Conservation (phyloP, 192 early-diverging fungal species). For the Backusella westeae region DNA sequence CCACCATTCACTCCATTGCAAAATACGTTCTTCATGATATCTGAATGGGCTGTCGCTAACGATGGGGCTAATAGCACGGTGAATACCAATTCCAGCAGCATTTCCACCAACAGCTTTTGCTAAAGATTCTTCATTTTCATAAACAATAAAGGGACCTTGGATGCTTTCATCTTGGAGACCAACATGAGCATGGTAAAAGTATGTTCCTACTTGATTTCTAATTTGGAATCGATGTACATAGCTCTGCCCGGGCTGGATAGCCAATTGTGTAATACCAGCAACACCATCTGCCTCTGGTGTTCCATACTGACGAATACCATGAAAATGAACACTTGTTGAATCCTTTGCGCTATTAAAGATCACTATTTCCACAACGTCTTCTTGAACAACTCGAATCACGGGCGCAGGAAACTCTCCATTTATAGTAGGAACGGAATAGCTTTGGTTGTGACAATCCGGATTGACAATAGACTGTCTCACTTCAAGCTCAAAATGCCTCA, state of each 20-base stretch:
- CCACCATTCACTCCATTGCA: constrained; percentile 38
- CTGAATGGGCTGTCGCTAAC: not conserved
- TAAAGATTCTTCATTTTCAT: constrained; percentile 6
- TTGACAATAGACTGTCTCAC: not conserved
- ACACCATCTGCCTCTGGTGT: constrained; percentile 47
- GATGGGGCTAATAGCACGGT: not conserved
- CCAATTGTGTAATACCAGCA: constrained; percentile 57
- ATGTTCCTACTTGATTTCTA: constrained; percentile 40
- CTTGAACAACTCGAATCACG: constrained; percentile 45
- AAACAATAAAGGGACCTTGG: not conserved
- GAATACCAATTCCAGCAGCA: not conserved
- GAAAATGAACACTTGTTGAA: constrained; percentile 47
- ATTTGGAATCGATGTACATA: constrained; percentile 45
- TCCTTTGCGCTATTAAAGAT: constrained; percentile 27
- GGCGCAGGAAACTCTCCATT: constrained; percentile 54
- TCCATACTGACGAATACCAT: constrained; percentile 41
- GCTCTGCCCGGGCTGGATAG: constrained; percentile 43
- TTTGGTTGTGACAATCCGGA: not conserved
- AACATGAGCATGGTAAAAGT: constrained; percentile 35
- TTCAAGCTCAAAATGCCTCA: not conserved
- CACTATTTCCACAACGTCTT: constrained; percentile 41
- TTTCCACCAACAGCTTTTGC: not conserved
- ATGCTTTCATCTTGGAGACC: constrained; percentile 7
- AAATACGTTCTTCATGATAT: constrained; percentile 44
- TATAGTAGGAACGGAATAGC: not conserved